Evolutionary conservation across 1,284 basidiomycete species (phyloP).

Genomic region (Grifola frondosa): DNA sequence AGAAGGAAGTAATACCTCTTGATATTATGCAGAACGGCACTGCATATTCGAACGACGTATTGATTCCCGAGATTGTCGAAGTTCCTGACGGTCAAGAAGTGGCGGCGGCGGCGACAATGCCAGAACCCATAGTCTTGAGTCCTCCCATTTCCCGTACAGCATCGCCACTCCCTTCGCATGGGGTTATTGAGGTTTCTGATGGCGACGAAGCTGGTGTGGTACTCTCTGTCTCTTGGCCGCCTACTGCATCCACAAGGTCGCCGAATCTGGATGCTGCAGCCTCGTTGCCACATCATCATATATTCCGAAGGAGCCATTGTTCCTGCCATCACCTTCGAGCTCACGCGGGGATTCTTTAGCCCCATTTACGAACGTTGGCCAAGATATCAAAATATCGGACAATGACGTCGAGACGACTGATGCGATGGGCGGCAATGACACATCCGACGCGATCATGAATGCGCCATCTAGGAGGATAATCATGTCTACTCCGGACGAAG

Average conservation of each 20-base stretch:
- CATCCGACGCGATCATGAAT: too few relatives aligned
- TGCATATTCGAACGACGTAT: too few relatives aligned
- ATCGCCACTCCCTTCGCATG: constrained; percentile 1
- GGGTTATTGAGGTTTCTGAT: constrained; percentile 5
- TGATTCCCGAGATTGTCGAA: constrained; percentile 12
- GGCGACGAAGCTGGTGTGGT: too few relatives aligned
- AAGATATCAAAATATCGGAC: too few relatives aligned
- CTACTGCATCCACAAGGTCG: neutral
- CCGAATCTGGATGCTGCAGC: too few relatives aligned
- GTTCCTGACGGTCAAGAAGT: constrained; percentile 7
- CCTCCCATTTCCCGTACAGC: constrained; percentile 5
- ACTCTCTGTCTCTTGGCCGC: too few relatives aligned
- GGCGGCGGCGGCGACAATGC: neutral
- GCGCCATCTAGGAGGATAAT: constrained; percentile 1
- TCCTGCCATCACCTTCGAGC: constrained; percentile 24
- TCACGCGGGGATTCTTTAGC: constrained; percentile 5
- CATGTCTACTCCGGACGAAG: neutral
- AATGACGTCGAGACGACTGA: too few relatives aligned
- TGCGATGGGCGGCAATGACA: too few relatives aligned
- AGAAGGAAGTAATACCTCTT: too few relatives aligned
- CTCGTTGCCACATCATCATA: too few relatives aligned
- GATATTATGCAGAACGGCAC: too few relatives aligned
- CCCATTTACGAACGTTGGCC: neutral
- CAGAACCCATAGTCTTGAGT: constrained; percentile 1
- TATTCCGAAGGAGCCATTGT: constrained; percentile 21